Percentiles rank a stretch among this genome's conserved stretches.
Conservation (phyloP, 1,139 yeast species). For the Pichia kudriavzevii region DNA sequence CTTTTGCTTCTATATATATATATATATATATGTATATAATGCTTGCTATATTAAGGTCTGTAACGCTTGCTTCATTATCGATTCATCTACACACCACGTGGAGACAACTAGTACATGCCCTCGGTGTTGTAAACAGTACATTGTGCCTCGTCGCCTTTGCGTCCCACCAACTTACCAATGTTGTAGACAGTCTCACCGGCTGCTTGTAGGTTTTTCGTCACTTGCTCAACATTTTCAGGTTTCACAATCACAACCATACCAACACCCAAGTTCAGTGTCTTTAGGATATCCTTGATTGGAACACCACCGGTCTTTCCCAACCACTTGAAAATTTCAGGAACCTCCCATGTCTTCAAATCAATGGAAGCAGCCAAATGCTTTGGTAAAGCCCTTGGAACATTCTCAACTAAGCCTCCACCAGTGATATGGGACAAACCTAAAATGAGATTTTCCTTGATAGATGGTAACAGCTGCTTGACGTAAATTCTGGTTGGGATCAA, state of each 20-base stretch:
- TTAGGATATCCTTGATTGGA: slow-evolving; percentile 74
- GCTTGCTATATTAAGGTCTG: too few relatives aligned
- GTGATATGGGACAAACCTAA: slow-evolving; percentile 95
- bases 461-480: slow-evolving; percentile 80
- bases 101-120: slow-evolving; percentile 17
- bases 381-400: slow-evolving; percentile 93
- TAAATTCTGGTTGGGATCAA: slow-evolving; percentile 89
- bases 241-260: slow-evolving; percentile 92
- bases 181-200: slow-evolving; percentile 72
- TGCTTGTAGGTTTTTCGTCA: slow-evolving; percentile 43
- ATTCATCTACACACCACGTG: neutral
- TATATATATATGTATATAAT: too few relatives aligned
- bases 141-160: slow-evolving; percentile 45
- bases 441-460: slow-evolving; percentile 58
- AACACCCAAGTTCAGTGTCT: slow-evolving; percentile 92
- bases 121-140: slow-evolving; percentile 64
- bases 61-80: too few relatives aligned
- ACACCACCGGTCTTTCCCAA: slow-evolving; percentile 87
- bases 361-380: slow-evolving; percentile 68
- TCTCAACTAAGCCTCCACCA: slow-evolving; percentile 97
- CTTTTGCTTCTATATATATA: too few relatives aligned
- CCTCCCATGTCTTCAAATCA: slow-evolving; percentile 73
- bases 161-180: slow-evolving; percentile 67
- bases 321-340: slow-evolving; percentile 90
- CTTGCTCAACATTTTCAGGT: slow-evolving; percentile 51